These are phyloP conservation scores for Phialophora tarda DNA, from an alignment of 2,329 filamentous ascomycete species.

Conservation along the genomic window DNA sequence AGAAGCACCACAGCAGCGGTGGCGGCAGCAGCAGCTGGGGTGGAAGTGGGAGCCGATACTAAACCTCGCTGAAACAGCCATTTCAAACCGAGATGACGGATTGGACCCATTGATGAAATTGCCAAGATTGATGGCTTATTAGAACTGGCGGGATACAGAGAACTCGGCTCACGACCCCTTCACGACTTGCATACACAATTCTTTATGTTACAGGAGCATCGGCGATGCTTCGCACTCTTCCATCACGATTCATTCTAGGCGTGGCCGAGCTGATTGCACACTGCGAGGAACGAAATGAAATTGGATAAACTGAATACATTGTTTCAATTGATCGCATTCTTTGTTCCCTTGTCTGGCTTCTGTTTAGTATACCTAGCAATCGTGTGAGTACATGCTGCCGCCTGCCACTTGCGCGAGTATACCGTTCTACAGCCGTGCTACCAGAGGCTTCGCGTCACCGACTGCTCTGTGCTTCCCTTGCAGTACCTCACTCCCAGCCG, in stretches of 20 bases:
- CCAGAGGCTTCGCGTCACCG: background rate
- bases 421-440: conserved; percentile 3
- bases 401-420: background rate
- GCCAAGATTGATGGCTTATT: background rate
- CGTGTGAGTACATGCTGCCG: background rate
- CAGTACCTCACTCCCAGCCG: background rate
- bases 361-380: background rate
- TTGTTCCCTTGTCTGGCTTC: background rate
- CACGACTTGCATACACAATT: conserved; percentile 15
- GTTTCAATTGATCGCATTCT: background rate
- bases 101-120: background rate
- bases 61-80: background rate
- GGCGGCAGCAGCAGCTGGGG: conserved; percentile 37
- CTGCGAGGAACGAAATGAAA: background rate
- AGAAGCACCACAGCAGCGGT: conserved; percentile 39
- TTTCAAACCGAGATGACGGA: background rate
- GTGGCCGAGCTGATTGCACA: background rate
- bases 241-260: background rate
- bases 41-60: conserved; percentile 35
- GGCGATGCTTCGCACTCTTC: background rate
- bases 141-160: conserved; percentile 1
- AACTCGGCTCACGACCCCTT: conserved; percentile 13
- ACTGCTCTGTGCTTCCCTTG: background rate
- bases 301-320: background rate
- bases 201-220: background rate